Conservation (phyloP, 495 filamentous ascomycete species). For the Neurospora sp. region DNA sequence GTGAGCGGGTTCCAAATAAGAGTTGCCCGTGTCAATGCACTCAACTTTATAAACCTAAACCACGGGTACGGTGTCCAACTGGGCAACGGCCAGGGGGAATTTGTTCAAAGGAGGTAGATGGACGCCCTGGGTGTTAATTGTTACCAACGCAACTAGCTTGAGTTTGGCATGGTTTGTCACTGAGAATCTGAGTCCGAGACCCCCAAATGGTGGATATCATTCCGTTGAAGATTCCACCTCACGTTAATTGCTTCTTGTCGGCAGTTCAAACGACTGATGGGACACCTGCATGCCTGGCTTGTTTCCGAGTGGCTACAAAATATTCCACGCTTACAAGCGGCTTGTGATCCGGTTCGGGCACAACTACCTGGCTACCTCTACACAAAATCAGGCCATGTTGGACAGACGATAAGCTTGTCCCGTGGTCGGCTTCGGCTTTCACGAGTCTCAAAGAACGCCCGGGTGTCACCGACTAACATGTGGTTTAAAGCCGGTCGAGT, state of each 20-base stretch:
- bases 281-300: background rate
- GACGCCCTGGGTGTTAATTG: background rate
- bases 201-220: background rate
- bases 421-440: background rate
- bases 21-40: background rate
- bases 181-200: background rate
- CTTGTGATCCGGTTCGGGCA: background rate
- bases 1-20: background rate
- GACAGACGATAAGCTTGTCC: background rate
- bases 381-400: background rate
- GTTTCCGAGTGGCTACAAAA: background rate
- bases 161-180: background rate
- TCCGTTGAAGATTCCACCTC: background rate
- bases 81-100: background rate
- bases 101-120: background rate
- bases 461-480: background rate
- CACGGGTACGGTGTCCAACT: background rate
- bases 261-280: background rate
- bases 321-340: background rate
- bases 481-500: background rate
- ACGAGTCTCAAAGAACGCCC: background rate
- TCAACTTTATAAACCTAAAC: background rate
- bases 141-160: background rate
- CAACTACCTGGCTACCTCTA: background rate
- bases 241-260: background rate